Evolutionary conservation across 768 basidiomycete species (phyloP).

Genomic region (Termitomyces sp.): DNA sequence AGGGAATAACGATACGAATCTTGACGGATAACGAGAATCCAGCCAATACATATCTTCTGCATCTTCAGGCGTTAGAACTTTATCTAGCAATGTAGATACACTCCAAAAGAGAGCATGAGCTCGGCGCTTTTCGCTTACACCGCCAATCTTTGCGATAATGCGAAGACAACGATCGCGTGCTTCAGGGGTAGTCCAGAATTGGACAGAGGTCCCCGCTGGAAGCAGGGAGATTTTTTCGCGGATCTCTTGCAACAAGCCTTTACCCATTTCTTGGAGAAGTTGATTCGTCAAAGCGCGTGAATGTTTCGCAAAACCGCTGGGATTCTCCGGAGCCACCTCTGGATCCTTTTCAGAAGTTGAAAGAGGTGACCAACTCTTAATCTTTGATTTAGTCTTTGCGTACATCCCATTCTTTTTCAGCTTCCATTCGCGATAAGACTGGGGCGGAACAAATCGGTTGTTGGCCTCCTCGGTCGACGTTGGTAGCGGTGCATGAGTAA

Average conservation of each 20-base stretch:
- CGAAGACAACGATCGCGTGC: conserved; percentile 66
- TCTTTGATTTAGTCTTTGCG: conserved; percentile 14
- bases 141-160: conserved; percentile 82
- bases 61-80: conserved; percentile 15
- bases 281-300: conserved; percentile 70
- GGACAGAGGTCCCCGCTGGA: conserved; percentile 24
- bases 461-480: conserved; percentile 50
- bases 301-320: conserved; percentile 45
- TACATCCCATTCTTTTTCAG: conserved; percentile 23
- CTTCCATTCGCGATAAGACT: conserved; percentile 60
- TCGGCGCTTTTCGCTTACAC: conserved; percentile 58
- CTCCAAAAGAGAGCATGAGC: conserved; percentile 55
- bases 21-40: conserved; percentile 48
- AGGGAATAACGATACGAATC: conserved; percentile 55
- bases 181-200: conserved; percentile 81
- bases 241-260: conserved; percentile 58
- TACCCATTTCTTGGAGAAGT: conserved; percentile 68
- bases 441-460: conserved; percentile 56
- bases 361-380: conserved; percentile 8
- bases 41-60: conserved; percentile 54
- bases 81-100: conserved; percentile 9
- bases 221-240: conserved; percentile 35
- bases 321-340: conserved; percentile 23
- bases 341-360: conserved; percentile 16
- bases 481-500: conserved; percentile 71